Evolutionary conservation across 331 rosid genomes (phyloP).

Genomic region (Dryas integrifolia): DNA sequence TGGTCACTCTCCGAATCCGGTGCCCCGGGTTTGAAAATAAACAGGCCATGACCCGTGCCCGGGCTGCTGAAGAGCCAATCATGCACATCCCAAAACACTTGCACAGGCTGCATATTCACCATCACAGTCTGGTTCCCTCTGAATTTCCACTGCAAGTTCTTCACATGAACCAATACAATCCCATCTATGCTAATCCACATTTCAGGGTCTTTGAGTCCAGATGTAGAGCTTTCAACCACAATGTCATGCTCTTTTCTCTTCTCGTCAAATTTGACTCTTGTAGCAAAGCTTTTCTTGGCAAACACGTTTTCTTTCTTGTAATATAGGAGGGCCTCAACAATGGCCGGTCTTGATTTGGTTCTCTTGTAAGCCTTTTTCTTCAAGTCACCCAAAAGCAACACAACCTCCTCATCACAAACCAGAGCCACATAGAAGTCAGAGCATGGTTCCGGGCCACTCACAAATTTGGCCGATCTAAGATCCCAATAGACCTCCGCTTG

Average conservation of each 20-base stretch:
- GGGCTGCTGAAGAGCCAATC: conserved; percentile 69
- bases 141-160: conserved; percentile 84
- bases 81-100: conserved; percentile 79
- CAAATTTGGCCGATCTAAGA: conserved; percentile 59
- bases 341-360: conserved; percentile 51
- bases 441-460: conserved; percentile 54
- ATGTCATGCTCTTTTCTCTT: conserved; percentile 59
- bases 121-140: conserved; percentile 69
- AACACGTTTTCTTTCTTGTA: conserved; percentile 71
- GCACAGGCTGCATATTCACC: conserved; percentile 57
- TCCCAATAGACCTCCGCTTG: conserved; percentile 73
- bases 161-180: conserved; percentile 64
- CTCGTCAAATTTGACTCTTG: conserved; percentile 60
- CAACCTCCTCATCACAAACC: conserved; percentile 61
- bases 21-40: conserved; percentile 70
- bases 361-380: conserved; percentile 75
- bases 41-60: conserved; percentile 62
- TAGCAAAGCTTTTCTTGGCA: conserved; percentile 68
- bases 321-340: conserved; percentile 44
- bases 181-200: conserved; percentile 90
- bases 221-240: conserved; percentile 67
- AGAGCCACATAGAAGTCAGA: conserved; percentile 63
- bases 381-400: conserved; percentile 59
- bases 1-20: conserved; percentile 39
- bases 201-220: conserved; percentile 62